A percentile compares a stretch with the other conserved stretches of the same genome.
Conservation (phyloP, 331 rosid genomes). For the Rosa hybrid region DNA sequence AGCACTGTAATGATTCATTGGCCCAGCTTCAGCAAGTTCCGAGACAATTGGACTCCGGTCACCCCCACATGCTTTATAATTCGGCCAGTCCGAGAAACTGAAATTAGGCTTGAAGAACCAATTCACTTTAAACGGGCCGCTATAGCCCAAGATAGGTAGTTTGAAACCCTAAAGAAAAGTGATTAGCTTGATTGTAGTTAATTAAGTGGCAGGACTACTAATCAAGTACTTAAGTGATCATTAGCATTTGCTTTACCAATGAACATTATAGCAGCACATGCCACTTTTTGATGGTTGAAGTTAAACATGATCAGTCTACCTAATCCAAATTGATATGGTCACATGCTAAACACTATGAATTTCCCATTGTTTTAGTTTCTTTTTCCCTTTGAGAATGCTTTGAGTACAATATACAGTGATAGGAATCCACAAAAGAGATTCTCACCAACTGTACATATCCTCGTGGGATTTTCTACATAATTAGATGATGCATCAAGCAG, state of each 20-base stretch:
- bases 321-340: constrained; percentile 28
- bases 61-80: too few species aligned
- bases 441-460: constrained; percentile 54
- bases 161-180: background rate
- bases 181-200: background rate
- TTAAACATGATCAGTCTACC: background rate
- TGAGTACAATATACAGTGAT: constrained; percentile 25
- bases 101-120: too few species aligned
- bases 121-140: background rate
- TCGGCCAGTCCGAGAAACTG: too few species aligned
- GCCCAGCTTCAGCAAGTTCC: too few species aligned
- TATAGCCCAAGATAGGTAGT: background rate
- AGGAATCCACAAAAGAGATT: constrained; percentile 50
- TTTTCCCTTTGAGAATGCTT: constrained; percentile 26
- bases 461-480: constrained; percentile 42
- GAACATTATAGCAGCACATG: constrained; percentile 51
- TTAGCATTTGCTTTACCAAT: constrained; percentile 34
- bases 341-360: constrained; percentile 57
- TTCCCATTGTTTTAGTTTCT: constrained; percentile 28
- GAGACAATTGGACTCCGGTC: too few species aligned
- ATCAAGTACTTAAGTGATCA: background rate
- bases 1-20: too few species aligned
- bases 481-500: constrained; percentile 29
- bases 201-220: background rate
- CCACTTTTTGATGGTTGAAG: constrained; percentile 17